These are phyloP conservation scores for Fusarium staphyleae DNA, from an alignment of 2,329 filamentous ascomycete genomes.

Conservation along the genomic window DNA sequence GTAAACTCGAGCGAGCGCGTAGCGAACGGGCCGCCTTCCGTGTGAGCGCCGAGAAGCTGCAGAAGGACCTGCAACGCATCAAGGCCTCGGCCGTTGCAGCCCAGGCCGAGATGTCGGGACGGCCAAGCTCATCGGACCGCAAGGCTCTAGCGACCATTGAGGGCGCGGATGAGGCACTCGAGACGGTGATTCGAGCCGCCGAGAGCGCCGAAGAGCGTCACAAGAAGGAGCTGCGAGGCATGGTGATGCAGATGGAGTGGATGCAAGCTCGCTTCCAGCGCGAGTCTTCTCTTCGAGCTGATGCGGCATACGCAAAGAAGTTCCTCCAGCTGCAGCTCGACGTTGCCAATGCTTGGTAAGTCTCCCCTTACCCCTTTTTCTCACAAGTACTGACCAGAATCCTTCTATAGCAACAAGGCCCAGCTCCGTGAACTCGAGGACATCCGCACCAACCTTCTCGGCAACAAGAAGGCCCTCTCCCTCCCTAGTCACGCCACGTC, in stretches of 20 bases:
- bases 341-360: slow-evolving; percentile 89
- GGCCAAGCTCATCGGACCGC: slow-evolving; percentile 26
- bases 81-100: slow-evolving; percentile 49
- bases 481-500: slow-evolving; percentile 37
- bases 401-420: slow-evolving; percentile 77
- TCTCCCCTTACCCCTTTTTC: slow-evolving; percentile 40
- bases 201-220: slow-evolving; percentile 73
- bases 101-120: slow-evolving; percentile 22
- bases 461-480: slow-evolving; percentile 48
- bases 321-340: slow-evolving; percentile 82
- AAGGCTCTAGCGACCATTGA: slow-evolving; percentile 43
- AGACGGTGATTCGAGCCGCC: slow-evolving; percentile 64
- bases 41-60: slow-evolving; percentile 61
- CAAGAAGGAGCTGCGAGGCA: slow-evolving; percentile 77
- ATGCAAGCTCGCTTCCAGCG: slow-evolving; percentile 81
- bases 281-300: slow-evolving; percentile 79
- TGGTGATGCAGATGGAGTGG: slow-evolving; percentile 91
- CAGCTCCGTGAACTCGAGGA: slow-evolving; percentile 85
- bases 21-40: slow-evolving; percentile 68
- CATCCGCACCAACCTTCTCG: slow-evolving; percentile 65
- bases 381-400: slow-evolving; percentile 12
- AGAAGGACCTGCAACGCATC: slow-evolving; percentile 58
- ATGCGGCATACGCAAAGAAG: slow-evolving; percentile 85
- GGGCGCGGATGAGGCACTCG: slow-evolving; percentile 60
- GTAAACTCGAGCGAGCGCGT: slow-evolving; percentile 73